Base-by-base conservation (phyloP, 495 filamentous ascomycete genomes). In the Penicillium coffeae region DNA sequence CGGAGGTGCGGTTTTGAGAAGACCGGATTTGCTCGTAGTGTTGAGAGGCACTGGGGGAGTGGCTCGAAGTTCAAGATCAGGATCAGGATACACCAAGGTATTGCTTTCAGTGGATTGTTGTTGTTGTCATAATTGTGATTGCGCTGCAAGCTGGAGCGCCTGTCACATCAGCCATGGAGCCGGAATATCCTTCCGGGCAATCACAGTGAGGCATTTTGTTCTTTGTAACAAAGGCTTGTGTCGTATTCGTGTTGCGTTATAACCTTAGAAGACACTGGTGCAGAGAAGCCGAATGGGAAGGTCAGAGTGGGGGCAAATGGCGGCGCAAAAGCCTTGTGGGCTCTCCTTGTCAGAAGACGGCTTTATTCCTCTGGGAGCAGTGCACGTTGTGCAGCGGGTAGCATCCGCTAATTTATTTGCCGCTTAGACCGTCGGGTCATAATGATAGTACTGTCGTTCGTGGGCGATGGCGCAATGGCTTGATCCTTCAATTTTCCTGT, bases 1-100 rank as follows among this genome's bases (percentile, higher is more conserved):
- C 60, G 2, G 54, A 64, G 19, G 58, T 64, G 21, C 54, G 60
- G 0, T 64, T 61, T 16, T 61, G 41, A 56, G 25, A 39, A 38
- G 13, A n/a, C n/a, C n/a, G n/a, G n/a, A n/a, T n/a, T n/a, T n/a
- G n/a, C n/a, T n/a, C n/a, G n/a, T n/a, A n/a, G n/a, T n/a, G n/a
- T n/a, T n/a, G 35, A 37, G 5, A 14, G 12, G 15, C 35, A 14
- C 6, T 37, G 15, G 35, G n/a, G 4, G 12, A 37, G 15, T 6
- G 15, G 5, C 6, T 37, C 13, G 35, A 14, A n/a, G 12, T 37
- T 14, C 5, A 18, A 4, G 13, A 37, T 14, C n/a, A 5, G 13
- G 15, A 37, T 4, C 35, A 7, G 4, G 25, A 30, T 30, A 37
- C n/a, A 4, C 15, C 13, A 7, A 14, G 35, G 35, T 14, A 4